Base-by-base conservation (phyloP, 1,284 basidiomycete genomes). In the Exobasidium cylindrosporum region DNA sequence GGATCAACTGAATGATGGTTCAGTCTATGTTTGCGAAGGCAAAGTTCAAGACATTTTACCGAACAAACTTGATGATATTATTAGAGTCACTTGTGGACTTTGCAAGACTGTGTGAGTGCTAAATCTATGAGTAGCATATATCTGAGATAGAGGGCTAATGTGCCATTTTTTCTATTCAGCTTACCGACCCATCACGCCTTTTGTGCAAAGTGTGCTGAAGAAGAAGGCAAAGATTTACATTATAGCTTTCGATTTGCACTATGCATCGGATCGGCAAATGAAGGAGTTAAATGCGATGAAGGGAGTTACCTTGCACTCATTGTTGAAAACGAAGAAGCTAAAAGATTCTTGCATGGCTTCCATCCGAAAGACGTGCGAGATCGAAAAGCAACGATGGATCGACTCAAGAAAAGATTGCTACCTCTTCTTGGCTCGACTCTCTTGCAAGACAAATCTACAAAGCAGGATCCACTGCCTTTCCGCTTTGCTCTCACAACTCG, bases 141-240 rank as follows among this genome's bases (percentile, higher is more conserved):
- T n/a, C n/a, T n/a, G n/a, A n/a, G n/a, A n/a, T n/a, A n/a, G n/a
- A n/a, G n/a, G n/a, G n/a, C n/a, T n/a, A n/a, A n/a, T n/a, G n/a
- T n/a, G n/a, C n/a, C n/a, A n/a, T n/a, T n/a, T n/a, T n/a, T n/a
- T n/a, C 35, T 40, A 7, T 17, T 40, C 17, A 40, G 47, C 7
- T 21, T 50, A 7, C 24, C 23, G 47, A 21, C 21, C 10, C 7
- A 50, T 31, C 29, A 26, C 21, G 47, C 24, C 10, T 50, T 50
- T 21, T 50, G 47, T 21, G 24, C 47, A 7, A 50, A 31, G 24
- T 50, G 47, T 21, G 47, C 47, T 14, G 47, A 50, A 31, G 47
- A 50, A 21, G 47, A 50, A 7, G 47, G 24, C 47, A 50, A 50
- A 31, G 47, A 50, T 21, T 24, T 50, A 24, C 24, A 50, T 26